Base-by-base conservation (phyloP, 345 rosid species). In the Erucastrum elatum region DNA sequence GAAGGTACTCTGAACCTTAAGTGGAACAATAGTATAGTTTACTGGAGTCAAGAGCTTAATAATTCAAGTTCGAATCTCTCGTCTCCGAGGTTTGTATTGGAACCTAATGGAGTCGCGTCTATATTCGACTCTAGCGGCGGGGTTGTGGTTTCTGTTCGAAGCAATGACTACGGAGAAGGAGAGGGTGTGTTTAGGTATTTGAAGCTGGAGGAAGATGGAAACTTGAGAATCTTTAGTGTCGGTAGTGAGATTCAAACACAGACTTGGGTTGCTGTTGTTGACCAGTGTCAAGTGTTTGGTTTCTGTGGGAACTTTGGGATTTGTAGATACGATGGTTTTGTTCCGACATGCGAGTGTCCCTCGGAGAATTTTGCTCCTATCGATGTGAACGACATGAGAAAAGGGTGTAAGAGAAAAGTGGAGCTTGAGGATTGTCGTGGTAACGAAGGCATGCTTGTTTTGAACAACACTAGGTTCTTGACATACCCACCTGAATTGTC, bases 231-330 rank as follows among this genome's bases (percentile, higher is more conserved):
- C 33, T 89, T 75, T 34, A 87, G 88, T 68, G 68, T 84, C 62
- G 68, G 79, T 33, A 79, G 83, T 77, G 82, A 84, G 33, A 61
- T 37, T 39, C 9, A 0, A 1, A 73, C 78, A 41, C 5, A 9
- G 39, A 82, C 85, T 66, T 89, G 92, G 94, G 82, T 91, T 0
- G 93, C 92, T 15, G 79, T 89, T 64, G 10, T 41, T 49, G 94
- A 91, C 83, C 93, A 87, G 63, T 89, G 97, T 81, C 78, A 75
- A 59, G 88, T 89, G 49, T 89, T 73, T 76, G 92, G 91, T 2
- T 89, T 75, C 71, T 89, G 97, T 81, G 97, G 94, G 6, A 80
- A 83, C 70, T 63, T 86, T 81, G 94, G 92, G 70, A 81, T 89
- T 68, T 91, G 92, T 76, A 85, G 87, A 31, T 88, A 89, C 4